Percentiles rank a stretch among this genome's conserved stretches.
These are phyloP conservation scores for Calonectria hongkongensis DNA, from an alignment of 2,329 filamentous ascomycete species.

Conservation along the genomic window DNA sequence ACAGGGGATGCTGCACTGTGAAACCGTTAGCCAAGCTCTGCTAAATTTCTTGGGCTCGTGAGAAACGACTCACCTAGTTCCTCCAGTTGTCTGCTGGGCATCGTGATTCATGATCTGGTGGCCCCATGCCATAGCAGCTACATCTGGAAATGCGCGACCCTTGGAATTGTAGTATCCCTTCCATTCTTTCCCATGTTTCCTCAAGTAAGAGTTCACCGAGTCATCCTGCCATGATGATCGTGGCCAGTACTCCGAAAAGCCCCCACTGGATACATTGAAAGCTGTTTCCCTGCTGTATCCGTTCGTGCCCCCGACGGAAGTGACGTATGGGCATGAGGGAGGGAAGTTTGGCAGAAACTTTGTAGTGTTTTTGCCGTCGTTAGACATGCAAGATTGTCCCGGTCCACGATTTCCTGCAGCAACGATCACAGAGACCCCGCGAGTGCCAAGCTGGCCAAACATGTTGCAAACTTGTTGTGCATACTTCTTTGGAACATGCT, in stretches of 20 bases:
- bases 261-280: slow-evolving; percentile 71
- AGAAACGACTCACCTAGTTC: slow-evolving; percentile 57
- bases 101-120: slow-evolving; percentile 60
- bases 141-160: slow-evolving; percentile 77
- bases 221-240: slow-evolving; percentile 67
- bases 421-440: slow-evolving; percentile 81
- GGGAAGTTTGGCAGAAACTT: slow-evolving; percentile 61
- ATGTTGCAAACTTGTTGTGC: slow-evolving; percentile 70
- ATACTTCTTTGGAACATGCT: slow-evolving; percentile 76
- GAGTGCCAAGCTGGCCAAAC: slow-evolving; percentile 78
- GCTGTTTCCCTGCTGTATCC: slow-evolving; percentile 70
- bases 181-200: slow-evolving; percentile 68
- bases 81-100: slow-evolving; percentile 51
- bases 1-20: slow-evolving; percentile 75
- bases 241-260: slow-evolving; percentile 69
- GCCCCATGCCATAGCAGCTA: slow-evolving; percentile 71
- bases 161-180: slow-evolving; percentile 64
- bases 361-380: slow-evolving; percentile 58
- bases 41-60: neutral
- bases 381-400: slow-evolving; percentile 60
- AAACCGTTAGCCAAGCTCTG: slow-evolving; percentile 7
- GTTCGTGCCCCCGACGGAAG: slow-evolving; percentile 76
- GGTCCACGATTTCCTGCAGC: slow-evolving; percentile 75
- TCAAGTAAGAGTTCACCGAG: slow-evolving; percentile 67
- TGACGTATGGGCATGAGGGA: slow-evolving; percentile 75